Conservation (phyloP, 371 early-diverging fungal species). For the Apophysomyces sp. region DNA sequence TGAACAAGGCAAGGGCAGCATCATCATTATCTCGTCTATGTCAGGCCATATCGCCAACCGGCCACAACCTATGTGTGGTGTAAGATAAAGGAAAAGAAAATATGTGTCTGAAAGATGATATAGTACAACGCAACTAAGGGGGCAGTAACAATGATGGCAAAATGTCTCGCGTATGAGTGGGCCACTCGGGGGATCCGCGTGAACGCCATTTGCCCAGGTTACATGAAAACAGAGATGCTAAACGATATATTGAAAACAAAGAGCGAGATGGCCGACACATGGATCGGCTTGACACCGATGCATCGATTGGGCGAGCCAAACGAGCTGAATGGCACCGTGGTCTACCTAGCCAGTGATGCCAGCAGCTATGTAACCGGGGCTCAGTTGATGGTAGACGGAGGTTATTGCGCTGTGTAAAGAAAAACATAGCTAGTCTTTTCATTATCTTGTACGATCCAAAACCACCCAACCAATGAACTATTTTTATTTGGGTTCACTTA, state of each 20-base stretch:
- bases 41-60: slow-evolving; percentile 46
- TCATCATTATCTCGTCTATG: slow-evolving; percentile 46
- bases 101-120: not conserved
- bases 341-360: slow-evolving; percentile 71
- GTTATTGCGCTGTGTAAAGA: slow-evolving; percentile 40
- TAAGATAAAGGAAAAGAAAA: slow-evolving; percentile 16
- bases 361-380: slow-evolving; percentile 60
- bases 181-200: slow-evolving; percentile 45
- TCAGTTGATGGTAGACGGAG: slow-evolving; percentile 51
- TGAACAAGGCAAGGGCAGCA: slow-evolving; percentile 37
- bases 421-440: too few relatives aligned
- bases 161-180: slow-evolving; percentile 49
- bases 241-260: slow-evolving; percentile 27
- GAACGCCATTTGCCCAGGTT: slow-evolving; percentile 46
- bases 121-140: slow-evolving; percentile 64
- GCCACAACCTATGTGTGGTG: slow-evolving; percentile 45
- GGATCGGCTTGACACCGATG: slow-evolving; percentile 43
- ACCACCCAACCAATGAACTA: too few relatives aligned
- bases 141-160: slow-evolving; percentile 60
- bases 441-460: too few relatives aligned
- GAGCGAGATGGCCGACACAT: slow-evolving; percentile 29
- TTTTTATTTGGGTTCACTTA: too few relatives aligned
- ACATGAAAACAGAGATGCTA: slow-evolving; percentile 50
- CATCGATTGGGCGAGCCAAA: slow-evolving; percentile 56
- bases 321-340: slow-evolving; percentile 70